Conservation (phyloP, 2,329 filamentous ascomycete species). For the Phoma sp. region DNA sequence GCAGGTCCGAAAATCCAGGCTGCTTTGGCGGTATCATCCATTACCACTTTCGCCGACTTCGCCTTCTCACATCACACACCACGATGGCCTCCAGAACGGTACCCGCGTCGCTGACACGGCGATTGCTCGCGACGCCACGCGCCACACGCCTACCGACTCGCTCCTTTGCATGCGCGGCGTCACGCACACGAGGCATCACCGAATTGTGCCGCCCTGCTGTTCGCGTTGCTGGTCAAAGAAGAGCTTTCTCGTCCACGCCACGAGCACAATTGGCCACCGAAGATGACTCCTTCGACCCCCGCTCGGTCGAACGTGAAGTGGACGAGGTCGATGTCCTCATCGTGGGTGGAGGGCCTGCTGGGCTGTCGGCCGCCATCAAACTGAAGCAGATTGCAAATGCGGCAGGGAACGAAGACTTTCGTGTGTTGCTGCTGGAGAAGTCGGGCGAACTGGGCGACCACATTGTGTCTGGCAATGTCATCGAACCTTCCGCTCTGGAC, state of each 20-base stretch:
- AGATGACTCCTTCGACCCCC: conserved; percentile 51
- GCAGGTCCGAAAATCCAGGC: conserved; percentile 1
- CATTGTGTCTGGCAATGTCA: conserved; percentile 93
- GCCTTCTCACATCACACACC: conserved; percentile 14
- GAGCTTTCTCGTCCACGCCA: conserved; percentile 44
- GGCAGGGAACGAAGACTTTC: conserved; percentile 93
- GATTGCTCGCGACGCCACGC: conserved; percentile 32
- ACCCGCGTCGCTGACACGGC: conserved; percentile 36
- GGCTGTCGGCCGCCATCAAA: conserved; percentile 89
- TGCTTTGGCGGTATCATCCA: conserved; percentile 8
- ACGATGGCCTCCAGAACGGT: conserved; percentile 44
- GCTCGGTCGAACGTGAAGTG: conserved; percentile 78
- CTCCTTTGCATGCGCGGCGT: conserved; percentile 27
- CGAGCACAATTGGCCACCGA: conserved; percentile 37
- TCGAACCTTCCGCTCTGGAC: conserved; percentile 85
- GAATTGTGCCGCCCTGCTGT: conserved; percentile 39
- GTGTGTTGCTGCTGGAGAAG: conserved; percentile 92
- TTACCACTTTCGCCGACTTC: conserved; percentile 13
- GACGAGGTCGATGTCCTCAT: conserved; percentile 98
- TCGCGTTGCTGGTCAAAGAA: conserved; percentile 47
- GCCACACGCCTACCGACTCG: conserved; percentile 25
- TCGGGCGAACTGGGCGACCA: conserved; percentile 94
- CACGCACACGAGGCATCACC: conserved; percentile 22
- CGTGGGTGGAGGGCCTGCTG: conserved; percentile 92
- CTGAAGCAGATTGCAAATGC: conserved; percentile 95